phyloP scores from a whole-genome alignment of 805 yeast genomes.

The Candida manassasensis region DNA sequence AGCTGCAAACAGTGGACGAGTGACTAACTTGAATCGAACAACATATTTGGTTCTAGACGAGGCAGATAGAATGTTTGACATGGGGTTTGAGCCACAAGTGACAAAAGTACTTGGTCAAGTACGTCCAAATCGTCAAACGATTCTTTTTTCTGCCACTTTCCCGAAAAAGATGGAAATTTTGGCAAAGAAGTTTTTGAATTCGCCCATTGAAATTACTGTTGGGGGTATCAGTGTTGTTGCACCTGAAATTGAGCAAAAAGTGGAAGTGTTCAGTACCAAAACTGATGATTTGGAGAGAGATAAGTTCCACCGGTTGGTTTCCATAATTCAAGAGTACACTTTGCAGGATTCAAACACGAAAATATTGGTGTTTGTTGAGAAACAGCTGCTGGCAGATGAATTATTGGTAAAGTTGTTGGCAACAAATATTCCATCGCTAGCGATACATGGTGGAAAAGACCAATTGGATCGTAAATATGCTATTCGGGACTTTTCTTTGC shows the following conservation, averaged over 20 bases:
- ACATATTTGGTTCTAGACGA: conserved; percentile 90
- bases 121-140: conserved; percentile 84
- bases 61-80: conserved; percentile 93
- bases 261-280: conserved; percentile 50
- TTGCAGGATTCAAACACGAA: conserved; percentile 38
- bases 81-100: conserved; percentile 97
- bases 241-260: conserved; percentile 69
- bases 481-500: conserved; percentile 56
- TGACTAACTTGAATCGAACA: conserved; percentile 60
- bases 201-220: conserved; percentile 72
- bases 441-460: conserved; percentile 91
- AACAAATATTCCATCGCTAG: conserved; percentile 53
- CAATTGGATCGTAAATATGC: conserved; percentile 77
- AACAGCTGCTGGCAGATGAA: conserved; percentile 81
- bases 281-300: conserved; percentile 34
- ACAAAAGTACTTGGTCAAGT: conserved; percentile 69
- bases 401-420: conserved; percentile 50
- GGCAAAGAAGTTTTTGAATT: conserved; percentile 58
- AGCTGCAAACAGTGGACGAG: conserved; percentile 76
- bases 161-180: conserved; percentile 73
- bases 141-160: conserved; percentile 90
- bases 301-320: conserved; percentile 54
- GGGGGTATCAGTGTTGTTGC: conserved; percentile 82
- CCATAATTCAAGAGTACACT: conserved; percentile 46
- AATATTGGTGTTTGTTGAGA: conserved; percentile 77